These are phyloP conservation scores for Niveomyces coronatus DNA, from an alignment of 2,329 filamentous ascomycete species.

Conservation along the genomic window DNA sequence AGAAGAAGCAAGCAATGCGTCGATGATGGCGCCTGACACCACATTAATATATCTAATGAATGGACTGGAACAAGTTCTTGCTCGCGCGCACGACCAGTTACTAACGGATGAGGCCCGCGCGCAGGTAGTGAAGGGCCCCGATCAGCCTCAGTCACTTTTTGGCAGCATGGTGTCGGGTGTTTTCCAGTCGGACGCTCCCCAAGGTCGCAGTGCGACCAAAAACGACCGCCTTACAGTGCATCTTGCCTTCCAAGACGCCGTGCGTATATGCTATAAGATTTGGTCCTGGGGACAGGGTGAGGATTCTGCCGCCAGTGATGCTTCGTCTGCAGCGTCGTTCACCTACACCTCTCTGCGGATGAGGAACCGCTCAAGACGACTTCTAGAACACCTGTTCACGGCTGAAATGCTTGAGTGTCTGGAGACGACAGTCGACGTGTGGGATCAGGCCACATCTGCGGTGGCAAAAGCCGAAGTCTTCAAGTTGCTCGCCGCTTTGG, in stretches of 20 bases:
- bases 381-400: slow-evolving; percentile 86
- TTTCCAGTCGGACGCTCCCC: slow-evolving; percentile 67
- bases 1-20: slow-evolving; percentile 13
- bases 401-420: slow-evolving; percentile 89
- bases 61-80: slow-evolving; percentile 82
- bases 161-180: slow-evolving; percentile 91
- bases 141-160: slow-evolving; percentile 80
- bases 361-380: slow-evolving; percentile 76
- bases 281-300: slow-evolving; percentile 81
- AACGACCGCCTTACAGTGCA: slow-evolving; percentile 90
- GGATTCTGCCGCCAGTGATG: slow-evolving; percentile 50
- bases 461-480: slow-evolving; percentile 56
- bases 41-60: slow-evolving; percentile 81
- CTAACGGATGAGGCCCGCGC: slow-evolving; percentile 63
- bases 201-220: slow-evolving; percentile 73
- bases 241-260: slow-evolving; percentile 92
- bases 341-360: slow-evolving; percentile 83
- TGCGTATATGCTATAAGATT: slow-evolving; percentile 83
- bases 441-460: slow-evolving; percentile 47
- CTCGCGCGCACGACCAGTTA: slow-evolving; percentile 74
- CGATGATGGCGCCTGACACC: slow-evolving; percentile 46
- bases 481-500: slow-evolving; percentile 79
- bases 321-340: slow-evolving; percentile 67
- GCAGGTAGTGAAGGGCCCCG: slow-evolving; percentile 63
- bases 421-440: slow-evolving; percentile 80